Conservation (phyloP, 164 flowering plant genomes). For the Tetrastigma voinierianum region DNA sequence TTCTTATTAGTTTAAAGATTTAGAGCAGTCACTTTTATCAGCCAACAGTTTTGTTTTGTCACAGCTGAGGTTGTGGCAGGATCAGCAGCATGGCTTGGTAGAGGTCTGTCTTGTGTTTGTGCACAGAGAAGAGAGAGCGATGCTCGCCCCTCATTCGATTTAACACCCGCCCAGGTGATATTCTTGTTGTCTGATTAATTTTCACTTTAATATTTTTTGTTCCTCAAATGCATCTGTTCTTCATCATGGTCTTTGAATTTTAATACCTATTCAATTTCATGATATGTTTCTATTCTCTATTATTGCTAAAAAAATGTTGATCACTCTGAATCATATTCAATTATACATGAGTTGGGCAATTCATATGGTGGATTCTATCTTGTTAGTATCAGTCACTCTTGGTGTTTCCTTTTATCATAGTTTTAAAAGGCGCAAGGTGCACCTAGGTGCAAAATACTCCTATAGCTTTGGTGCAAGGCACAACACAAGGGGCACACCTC, state of each 20-base stretch:
- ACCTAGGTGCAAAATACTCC: too few relatives aligned
- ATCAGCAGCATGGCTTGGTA: conserved; percentile 98
- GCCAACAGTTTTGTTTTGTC: conserved; percentile 26
- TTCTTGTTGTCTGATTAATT: neutral
- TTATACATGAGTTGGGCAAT: too few relatives aligned
- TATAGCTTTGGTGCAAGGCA: too few relatives aligned
- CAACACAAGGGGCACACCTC: too few relatives aligned
- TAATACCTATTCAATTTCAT: neutral
- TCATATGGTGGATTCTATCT: too few relatives aligned
- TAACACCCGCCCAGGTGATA: conserved; percentile 84
- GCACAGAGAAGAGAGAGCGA: conserved; percentile 93
- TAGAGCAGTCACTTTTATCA: conserved; percentile 16
- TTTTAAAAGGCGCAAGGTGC: too few relatives aligned
- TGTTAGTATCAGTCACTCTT: too few relatives aligned
- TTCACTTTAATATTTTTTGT: neutral
- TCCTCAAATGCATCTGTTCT: neutral
- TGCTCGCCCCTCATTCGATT: conserved; percentile 86
- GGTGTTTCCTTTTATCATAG: too few relatives aligned
- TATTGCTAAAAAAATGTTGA: too few relatives aligned
- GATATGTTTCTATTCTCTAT: too few relatives aligned
- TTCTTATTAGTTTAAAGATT: neutral
- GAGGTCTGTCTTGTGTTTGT: conserved; percentile 99
- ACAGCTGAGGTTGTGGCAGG: conserved; percentile 97
- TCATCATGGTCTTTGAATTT: neutral
- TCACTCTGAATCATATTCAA: too few relatives aligned